Evolutionary conservation across 805 yeast genomes (phyloP).

Genomic region (Metschnikowia noctiluminum): DNA sequence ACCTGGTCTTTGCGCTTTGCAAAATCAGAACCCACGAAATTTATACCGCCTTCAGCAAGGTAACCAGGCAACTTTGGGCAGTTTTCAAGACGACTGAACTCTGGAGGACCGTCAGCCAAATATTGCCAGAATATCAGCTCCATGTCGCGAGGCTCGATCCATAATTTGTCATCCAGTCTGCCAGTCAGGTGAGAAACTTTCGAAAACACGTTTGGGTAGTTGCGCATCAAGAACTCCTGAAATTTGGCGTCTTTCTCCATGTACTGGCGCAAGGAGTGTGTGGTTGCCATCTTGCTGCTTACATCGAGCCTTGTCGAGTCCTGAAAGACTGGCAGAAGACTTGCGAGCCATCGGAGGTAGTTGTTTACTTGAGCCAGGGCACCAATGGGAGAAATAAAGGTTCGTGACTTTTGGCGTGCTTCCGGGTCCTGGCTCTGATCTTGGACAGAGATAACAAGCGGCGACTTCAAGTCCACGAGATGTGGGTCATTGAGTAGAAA

Average conservation of each 20-base stretch:
- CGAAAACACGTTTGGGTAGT: background rate
- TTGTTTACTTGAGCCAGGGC: slow-evolving; percentile 16
- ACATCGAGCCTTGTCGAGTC: slow-evolving; percentile 17
- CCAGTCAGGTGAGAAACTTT: background rate
- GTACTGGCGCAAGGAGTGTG: slow-evolving; percentile 55
- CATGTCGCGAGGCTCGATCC: slow-evolving; percentile 11
- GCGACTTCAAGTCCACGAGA: slow-evolving; percentile 39
- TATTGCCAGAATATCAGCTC: slow-evolving; percentile 45
- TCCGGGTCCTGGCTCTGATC: background rate
- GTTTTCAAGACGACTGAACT: slow-evolving; percentile 4
- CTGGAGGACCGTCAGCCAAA: slow-evolving; percentile 6
- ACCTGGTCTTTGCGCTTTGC: slow-evolving; percentile 6
- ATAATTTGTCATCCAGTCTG: background rate
- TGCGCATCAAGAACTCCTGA: slow-evolving; percentile 28
- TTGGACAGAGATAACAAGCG: slow-evolving; percentile 12
- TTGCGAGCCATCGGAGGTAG: slow-evolving; percentile 17
- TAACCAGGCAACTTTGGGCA: slow-evolving; percentile 3
- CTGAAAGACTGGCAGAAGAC: slow-evolving; percentile 13
- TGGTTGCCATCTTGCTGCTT: slow-evolving; percentile 40
- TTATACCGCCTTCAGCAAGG: slow-evolving; percentile 1
- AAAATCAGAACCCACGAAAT: slow-evolving; percentile 16
- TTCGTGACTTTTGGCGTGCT: background rate
- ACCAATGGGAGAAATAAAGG: slow-evolving; percentile 9
- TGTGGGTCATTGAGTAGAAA: slow-evolving; percentile 48
- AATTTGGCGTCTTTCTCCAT: slow-evolving; percentile 52